Evolutionary conservation across 441 rosid genomes (phyloP).

Genomic region (Adansonia gregorii): DNA sequence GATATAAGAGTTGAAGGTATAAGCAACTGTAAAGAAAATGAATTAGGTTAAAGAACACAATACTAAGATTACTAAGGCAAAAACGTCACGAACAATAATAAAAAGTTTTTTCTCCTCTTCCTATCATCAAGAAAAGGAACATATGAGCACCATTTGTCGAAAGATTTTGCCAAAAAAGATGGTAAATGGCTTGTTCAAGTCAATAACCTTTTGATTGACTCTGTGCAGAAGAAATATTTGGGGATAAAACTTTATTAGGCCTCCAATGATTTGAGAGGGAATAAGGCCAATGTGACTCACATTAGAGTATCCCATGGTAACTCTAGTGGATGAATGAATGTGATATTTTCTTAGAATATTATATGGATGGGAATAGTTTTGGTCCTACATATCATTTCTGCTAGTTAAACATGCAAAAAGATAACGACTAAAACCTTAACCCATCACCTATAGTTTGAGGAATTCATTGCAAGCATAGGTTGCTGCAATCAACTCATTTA

Average conservation of each 20-base stretch:
- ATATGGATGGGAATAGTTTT: not conserved
- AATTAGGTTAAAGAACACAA: slow-evolving; percentile 35
- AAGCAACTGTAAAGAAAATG: slow-evolving; percentile 74
- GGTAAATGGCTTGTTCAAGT: not conserved
- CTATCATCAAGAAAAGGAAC: not conserved
- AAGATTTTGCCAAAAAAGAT: not conserved
- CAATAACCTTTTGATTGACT: not conserved
- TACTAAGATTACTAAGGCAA: slow-evolving; percentile 7
- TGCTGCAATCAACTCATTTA: not conserved
- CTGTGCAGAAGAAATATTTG: not conserved
- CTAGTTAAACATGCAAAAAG: not conserved
- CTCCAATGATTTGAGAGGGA: not conserved
- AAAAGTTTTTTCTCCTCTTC: not conserved
- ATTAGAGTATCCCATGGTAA: not conserved
- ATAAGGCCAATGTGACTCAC: not conserved
- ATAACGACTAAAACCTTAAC: not conserved
- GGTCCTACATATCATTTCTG: not conserved
- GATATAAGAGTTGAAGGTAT: slow-evolving; percentile 86
- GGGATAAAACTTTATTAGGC: slow-evolving; percentile 8
- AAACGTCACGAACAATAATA: not conserved
- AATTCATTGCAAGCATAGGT: not conserved
- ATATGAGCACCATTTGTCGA: slow-evolving; percentile 1
- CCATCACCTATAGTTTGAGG: not conserved
- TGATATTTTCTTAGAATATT: not conserved
- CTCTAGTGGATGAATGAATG: not conserved